phyloP scores from a whole-genome alignment of 176 grass and related monocot species.

The Raddia guianensis region DNA sequence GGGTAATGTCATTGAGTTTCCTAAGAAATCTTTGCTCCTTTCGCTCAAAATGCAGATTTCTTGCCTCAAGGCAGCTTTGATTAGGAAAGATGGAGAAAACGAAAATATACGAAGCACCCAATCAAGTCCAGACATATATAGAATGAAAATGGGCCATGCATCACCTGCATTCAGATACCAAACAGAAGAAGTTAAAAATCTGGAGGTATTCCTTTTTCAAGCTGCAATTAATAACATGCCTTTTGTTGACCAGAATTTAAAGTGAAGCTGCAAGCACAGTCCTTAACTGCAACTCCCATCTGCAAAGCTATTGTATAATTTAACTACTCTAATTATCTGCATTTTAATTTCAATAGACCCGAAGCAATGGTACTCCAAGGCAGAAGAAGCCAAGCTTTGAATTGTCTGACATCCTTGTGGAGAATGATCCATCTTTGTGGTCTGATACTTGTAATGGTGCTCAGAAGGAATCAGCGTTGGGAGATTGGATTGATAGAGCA shows the following conservation, averaged over 20 bases:
- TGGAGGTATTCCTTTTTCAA: constrained; percentile 57
- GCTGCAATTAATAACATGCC: neutral
- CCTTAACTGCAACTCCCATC: neutral
- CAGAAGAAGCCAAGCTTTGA: constrained; percentile 39
- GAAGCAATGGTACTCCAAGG: constrained; percentile 29
- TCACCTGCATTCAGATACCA: constrained; percentile 26
- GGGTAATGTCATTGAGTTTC: neutral
- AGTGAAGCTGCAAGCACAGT: neutral
- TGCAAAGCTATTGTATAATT: neutral
- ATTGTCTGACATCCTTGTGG: constrained; percentile 23
- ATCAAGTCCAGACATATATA: constrained; percentile 69
- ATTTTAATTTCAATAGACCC: constrained; percentile 18
- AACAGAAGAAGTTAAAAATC: constrained; percentile 56
- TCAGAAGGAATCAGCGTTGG: constrained; percentile 40
- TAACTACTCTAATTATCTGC: constrained; percentile 20
- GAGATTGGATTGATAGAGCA: constrained; percentile 38
- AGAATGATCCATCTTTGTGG: constrained; percentile 37
- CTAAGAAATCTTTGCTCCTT: constrained; percentile 8
- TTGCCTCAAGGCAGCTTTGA: constrained; percentile 66
- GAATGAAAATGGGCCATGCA: constrained; percentile 36
- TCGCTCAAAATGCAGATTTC: constrained; percentile 50
- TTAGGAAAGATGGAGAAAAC: constrained; percentile 55
- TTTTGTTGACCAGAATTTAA: neutral
- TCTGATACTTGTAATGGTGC: constrained; percentile 27
- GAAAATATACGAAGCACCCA: constrained; percentile 55